These are phyloP conservation scores for Trichoderma asperellum DNA, from an alignment of 2,329 filamentous ascomycete species.

Conservation along the genomic window DNA sequence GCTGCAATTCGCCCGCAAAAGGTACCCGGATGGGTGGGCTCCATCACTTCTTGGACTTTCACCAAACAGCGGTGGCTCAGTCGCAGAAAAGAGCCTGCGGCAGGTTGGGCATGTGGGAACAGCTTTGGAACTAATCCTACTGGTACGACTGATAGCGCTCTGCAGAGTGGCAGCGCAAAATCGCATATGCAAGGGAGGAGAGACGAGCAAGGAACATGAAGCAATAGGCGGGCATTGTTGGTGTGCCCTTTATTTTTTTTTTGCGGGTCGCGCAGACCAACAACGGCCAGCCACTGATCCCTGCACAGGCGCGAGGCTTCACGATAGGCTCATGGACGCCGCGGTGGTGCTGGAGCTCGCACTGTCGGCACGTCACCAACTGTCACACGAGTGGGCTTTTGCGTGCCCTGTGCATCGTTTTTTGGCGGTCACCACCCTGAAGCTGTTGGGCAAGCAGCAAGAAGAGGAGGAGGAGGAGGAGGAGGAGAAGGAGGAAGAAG, in stretches of 20 bases:
- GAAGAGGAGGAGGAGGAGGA: neutral
- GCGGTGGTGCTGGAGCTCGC: constrained; percentile 11
- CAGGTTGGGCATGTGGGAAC: neutral
- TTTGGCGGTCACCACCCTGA: neutral
- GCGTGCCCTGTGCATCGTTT: neutral
- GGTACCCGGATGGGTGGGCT: neutral
- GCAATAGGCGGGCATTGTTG: constrained; percentile 18
- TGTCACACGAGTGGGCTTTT: constrained; percentile 12
- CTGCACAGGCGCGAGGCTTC: constrained; percentile 38
- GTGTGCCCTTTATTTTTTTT: neutral
- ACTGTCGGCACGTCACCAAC: constrained; percentile 28
- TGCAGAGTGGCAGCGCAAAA: neutral
- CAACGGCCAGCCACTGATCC: constrained; percentile 33
- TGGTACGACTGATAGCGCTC: constrained; percentile 8
- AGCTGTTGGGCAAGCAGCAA: neutral
- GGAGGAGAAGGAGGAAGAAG: no score
- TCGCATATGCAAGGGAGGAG: neutral
- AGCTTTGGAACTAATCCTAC: constrained; percentile 13
- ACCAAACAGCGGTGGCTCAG: constrained; percentile 16
- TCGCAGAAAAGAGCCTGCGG: constrained; percentile 1
- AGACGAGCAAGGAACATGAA: neutral
- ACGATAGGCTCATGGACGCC: constrained; percentile 39
- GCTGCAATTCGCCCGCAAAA: neutral
- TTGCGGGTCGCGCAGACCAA: constrained; percentile 17
- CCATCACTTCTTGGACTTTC: neutral